phyloP scores from a whole-genome alignment of 495 filamentous ascomycete species.

The Podospora pseudoanserina region DNA sequence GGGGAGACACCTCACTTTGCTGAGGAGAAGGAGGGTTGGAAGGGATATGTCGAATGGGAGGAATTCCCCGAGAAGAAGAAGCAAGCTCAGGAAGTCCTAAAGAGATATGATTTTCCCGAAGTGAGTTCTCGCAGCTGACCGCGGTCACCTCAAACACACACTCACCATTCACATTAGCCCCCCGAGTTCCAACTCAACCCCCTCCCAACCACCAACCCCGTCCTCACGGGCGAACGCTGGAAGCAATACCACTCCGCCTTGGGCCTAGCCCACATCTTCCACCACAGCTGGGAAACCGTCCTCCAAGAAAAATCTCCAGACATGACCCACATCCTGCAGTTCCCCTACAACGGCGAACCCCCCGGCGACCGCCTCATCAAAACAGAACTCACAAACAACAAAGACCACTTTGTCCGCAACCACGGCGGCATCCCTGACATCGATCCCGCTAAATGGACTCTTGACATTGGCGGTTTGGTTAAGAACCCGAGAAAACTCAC shows the following conservation, averaged over 20 bases:
- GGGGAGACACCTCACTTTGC: constrained; percentile 22
- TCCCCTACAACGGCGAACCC: constrained; percentile 69
- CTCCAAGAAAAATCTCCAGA: constrained; percentile 58
- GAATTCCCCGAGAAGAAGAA: constrained; percentile 62
- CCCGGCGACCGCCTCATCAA: constrained; percentile 36
- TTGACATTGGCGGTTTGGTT: constrained; percentile 57
- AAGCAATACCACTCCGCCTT: constrained; percentile 62
- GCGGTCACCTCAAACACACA: background rate
- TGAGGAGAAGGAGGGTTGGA: constrained; percentile 25
- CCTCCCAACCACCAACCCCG: constrained; percentile 59
- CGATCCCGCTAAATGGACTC: constrained; percentile 47
- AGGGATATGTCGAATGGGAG: constrained; percentile 65
- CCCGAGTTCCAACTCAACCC: constrained; percentile 60
- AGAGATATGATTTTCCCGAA: constrained; percentile 52
- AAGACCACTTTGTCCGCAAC: constrained; percentile 62
- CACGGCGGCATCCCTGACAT: constrained; percentile 63
- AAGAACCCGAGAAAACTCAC: constrained; percentile 51
- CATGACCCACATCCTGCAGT: constrained; percentile 66
- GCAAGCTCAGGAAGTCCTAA: constrained; percentile 53
- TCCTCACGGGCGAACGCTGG: constrained; percentile 59
- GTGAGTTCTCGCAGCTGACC: background rate
- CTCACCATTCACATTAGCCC: constrained; percentile 21
- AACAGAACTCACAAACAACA: constrained; percentile 55
- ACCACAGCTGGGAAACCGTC: constrained; percentile 57
- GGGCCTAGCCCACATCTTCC: constrained; percentile 47